Base-by-base conservation (phyloP, 2,329 filamentous ascomycete species). In the Diaporthe helianthi region DNA sequence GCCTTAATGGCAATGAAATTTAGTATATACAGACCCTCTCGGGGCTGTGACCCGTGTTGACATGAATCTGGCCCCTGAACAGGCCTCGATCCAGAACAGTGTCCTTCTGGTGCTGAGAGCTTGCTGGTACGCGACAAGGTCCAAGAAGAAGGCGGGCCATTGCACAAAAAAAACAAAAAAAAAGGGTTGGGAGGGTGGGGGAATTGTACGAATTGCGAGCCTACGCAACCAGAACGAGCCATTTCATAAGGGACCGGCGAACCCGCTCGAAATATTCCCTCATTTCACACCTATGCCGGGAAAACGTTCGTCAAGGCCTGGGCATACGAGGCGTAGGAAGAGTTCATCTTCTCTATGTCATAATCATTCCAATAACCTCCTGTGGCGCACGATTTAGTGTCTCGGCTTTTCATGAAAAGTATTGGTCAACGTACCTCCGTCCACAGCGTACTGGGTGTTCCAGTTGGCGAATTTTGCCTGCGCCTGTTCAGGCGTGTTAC, bases 401-500 rank as follows among this genome's bases (percentile, higher is more conserved):
- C 8, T 41, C 3, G 13, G 22, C n/a, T 22, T 47, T 22, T 47
- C 2, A 22, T 22, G 2, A 47, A 4, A 24, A 22, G 44, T 24
- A 47, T 12, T 22, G 9, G 9, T 19, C 15, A 12, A 60, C 38
- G 9, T 46, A 60, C 63, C 63, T 31, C 61, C 63, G n/a, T 52
- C 63, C 17, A 55, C 47, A 29, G 63, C 15, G 31, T 65, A 55
- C 26, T 29, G 47, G 26, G 63, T 12, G n/a, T 44, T 52, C 63
- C 63, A 65, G 63, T 46, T 55, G 22, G 63, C 33, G 24, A 65
- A 65, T 15, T 65, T 65, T n/a, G 63, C 38, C 51, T 65, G 63
- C 4, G 63, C 63, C 51, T 65, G 63, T 26, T 41, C 63, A 44
- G 63, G 63, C 12, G 63, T 65, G 19, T 31, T 65, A 7, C 63